A percentile compares a stretch with the other conserved stretches of the same genome.
Conservation (phyloP, 1,284 basidiomycete genomes). For the Trichosporon sp. region DNA sequence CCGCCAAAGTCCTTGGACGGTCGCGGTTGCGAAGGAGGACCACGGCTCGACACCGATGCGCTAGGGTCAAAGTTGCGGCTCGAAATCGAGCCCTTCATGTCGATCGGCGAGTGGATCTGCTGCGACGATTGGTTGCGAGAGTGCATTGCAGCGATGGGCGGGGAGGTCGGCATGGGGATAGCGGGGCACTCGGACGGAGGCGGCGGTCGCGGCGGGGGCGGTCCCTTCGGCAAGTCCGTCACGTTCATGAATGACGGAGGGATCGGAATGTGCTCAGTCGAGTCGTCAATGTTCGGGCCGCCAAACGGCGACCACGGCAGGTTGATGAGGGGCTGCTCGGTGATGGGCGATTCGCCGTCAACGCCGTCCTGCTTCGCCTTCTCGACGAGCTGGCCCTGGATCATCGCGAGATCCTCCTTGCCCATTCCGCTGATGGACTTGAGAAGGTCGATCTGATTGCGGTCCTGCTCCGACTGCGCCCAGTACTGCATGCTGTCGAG, state of each 20-base stretch:
- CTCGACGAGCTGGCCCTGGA: conserved; percentile 36
- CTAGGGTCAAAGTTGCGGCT: background rate
- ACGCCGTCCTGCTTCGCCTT: conserved; percentile 36
- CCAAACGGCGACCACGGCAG: background rate
- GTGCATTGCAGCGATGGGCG: background rate
- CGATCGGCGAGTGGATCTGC: background rate
- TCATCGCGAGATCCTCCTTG: conserved; percentile 28
- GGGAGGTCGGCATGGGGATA: background rate
- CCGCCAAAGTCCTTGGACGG: background rate
- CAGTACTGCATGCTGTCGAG: conserved; percentile 6
- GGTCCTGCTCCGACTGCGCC: conserved; percentile 11
- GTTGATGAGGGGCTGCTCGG: background rate
- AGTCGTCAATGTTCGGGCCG: background rate
- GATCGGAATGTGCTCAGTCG: background rate
- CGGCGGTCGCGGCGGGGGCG: conserved; percentile 13
- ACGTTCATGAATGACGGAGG: background rate
- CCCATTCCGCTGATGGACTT: conserved; percentile 31
- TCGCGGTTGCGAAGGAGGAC: background rate
- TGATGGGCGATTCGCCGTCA: conserved; percentile 1
- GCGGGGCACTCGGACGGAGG: conserved; percentile 2
- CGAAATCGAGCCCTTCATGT: background rate
- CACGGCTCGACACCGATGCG: background rate
- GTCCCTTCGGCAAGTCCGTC: conserved; percentile 12
- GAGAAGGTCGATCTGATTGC: conserved; percentile 21
- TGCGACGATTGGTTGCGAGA: background rate